These are phyloP conservation scores for Calonectria leucothoes DNA, from an alignment of 2,329 filamentous ascomycete genomes.

Conservation along the genomic window DNA sequence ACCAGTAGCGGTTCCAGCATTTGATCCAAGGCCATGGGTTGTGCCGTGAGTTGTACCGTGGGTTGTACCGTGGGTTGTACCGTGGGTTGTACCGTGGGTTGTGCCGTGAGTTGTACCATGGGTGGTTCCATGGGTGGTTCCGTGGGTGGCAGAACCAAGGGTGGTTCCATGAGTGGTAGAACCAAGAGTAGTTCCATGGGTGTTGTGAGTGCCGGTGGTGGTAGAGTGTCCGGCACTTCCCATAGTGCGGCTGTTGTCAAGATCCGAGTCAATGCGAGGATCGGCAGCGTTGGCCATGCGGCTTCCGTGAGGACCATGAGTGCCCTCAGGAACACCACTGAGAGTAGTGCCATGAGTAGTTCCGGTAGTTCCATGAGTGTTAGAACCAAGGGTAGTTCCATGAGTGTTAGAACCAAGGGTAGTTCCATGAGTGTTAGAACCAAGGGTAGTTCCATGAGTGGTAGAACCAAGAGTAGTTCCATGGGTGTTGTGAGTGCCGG, in stretches of 20 bases:
- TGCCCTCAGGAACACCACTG: slow-evolving; percentile 34
- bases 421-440: slow-evolving; percentile 21
- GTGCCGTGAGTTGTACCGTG: background rate
- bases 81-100: background rate
- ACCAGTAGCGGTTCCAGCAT: slow-evolving; percentile 33
- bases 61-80: background rate
- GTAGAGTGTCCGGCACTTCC: slow-evolving; percentile 35
- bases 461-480: slow-evolving; percentile 33
- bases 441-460: slow-evolving; percentile 23
- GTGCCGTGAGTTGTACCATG: background rate
- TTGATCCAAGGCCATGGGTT: background rate
- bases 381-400: slow-evolving; percentile 1
- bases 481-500: slow-evolving; percentile 22
- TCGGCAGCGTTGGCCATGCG: slow-evolving; percentile 62
- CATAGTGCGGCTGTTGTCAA: slow-evolving; percentile 50
- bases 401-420: slow-evolving; percentile 24
- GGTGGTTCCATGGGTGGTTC: slow-evolving; percentile 19
- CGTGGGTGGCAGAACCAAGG: slow-evolving; percentile 14
- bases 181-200: slow-evolving; percentile 32
- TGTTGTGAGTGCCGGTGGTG: slow-evolving; percentile 22
- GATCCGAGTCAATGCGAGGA: slow-evolving; percentile 65
- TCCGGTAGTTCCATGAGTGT: background rate
- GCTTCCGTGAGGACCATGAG: slow-evolving; percentile 57
- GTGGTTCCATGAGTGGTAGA: slow-evolving; percentile 27
- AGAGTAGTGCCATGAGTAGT: background rate